Evolutionary conservation across 176 grass and related monocot genomes (phyloP), one percentile per base, ranked within the genome.

Genomic region (Eleusine indica): DNA sequence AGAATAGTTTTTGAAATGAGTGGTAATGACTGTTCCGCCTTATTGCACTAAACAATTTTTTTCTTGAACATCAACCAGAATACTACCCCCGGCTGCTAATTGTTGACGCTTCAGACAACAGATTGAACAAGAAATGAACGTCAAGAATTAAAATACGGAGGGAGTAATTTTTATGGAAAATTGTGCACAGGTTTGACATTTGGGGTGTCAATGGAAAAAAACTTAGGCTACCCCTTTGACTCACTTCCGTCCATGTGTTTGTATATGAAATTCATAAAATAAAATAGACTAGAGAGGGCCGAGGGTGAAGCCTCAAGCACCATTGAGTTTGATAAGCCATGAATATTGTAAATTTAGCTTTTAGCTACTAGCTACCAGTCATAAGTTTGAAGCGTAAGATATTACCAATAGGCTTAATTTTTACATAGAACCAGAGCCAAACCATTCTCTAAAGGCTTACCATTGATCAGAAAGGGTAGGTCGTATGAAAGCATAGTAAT

Each of bases 401-500:
- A 38, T 39, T 35, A 3, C 29, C 43, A 43, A 65, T 71, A 62
- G 39, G 68, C 11, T 74, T 85, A 22, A 47, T 52, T 81, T 75
- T 70, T 30, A 0, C 75, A 68, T 19, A 71, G 25, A 79, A 42
- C 38, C 61, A 81, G 17, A 57, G 6, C 1, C 9, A 51, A 42
- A 9, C 38, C 2, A 42, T 76, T 18, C 8, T 18, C 6, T 1
- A 61, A 0, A 0, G n/a, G 35, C 78, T 0, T 93, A 94, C 92
- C 92, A 94, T 54, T 94, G 88, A 89, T 98, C 96, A 76, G 93
- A 93, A 40, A 98, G 93, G 40, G 91, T 95, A 68, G 96, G 96
- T 76, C 93, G 89, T 82, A 98, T 95, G 71, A 98, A 98, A 80
- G 96, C 96, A 76, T 98, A 98, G 73, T 98, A 98, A 87, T 98